phyloP scores from a whole-genome alignment of 2,329 filamentous ascomycete species.

The Clonostachys rosea region DNA sequence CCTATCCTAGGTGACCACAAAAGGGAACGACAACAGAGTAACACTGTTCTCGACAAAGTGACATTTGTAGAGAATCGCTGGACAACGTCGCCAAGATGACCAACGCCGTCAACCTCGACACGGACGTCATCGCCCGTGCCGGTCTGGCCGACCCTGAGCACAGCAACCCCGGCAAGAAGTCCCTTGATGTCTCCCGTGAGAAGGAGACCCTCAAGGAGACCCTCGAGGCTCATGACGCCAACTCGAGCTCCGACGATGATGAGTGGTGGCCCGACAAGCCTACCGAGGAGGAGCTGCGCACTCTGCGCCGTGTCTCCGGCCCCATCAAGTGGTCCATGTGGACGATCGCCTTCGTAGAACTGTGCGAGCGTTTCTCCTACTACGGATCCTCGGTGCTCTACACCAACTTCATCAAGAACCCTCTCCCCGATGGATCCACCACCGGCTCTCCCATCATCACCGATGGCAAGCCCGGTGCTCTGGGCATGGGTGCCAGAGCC shows the following conservation, averaged over 20 bases:
- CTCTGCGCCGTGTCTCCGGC: constrained; percentile 59
- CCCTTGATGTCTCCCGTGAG: constrained; percentile 15
- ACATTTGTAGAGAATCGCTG: neutral
- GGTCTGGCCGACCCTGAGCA: constrained; percentile 22
- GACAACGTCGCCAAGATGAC: constrained; percentile 18
- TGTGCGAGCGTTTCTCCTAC: constrained; percentile 75
- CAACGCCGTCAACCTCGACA: constrained; percentile 24
- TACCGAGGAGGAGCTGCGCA: constrained; percentile 56
- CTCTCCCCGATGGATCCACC: constrained; percentile 45
- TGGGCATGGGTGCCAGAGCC: constrained; percentile 54
- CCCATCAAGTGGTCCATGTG: constrained; percentile 62
- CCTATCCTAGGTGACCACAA: neutral
- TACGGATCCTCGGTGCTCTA: constrained; percentile 68
- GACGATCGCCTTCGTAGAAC: constrained; percentile 67
- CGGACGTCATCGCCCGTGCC: constrained; percentile 25
- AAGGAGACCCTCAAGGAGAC: constrained; percentile 3
- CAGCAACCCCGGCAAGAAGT: constrained; percentile 15
- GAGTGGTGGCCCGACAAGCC: constrained; percentile 35
- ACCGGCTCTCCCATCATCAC: constrained; percentile 40
- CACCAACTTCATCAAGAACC: constrained; percentile 60
- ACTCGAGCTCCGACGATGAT: constrained; percentile 14
- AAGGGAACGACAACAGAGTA: neutral
- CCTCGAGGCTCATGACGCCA: constrained; percentile 10
- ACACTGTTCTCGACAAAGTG: neutral
- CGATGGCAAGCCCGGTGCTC: constrained; percentile 39